A percentile compares a stretch with the other conserved stretches of the same genome.
Evolutionary conservation across 768 basidiomycete genomes (phyloP).

Genomic region (Leccinellum rugosiceps): DNA sequence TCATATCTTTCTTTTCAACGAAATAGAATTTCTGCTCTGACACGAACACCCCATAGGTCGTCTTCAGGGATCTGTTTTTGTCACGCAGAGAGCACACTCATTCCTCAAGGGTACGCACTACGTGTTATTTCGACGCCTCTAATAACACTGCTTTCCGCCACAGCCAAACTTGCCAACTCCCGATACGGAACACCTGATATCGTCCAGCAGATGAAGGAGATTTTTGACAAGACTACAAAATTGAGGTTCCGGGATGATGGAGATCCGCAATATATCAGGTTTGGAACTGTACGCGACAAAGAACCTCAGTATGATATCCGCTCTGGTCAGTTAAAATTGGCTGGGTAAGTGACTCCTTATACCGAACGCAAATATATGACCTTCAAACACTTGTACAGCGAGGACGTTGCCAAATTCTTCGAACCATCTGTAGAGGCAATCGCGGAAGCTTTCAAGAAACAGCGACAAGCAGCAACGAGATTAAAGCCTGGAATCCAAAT

Average conservation of each 20-base stretch:
- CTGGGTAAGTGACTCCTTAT: slow-evolving; percentile 27
- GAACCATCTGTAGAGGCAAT: slow-evolving; percentile 39
- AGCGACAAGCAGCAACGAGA: slow-evolving; percentile 17
- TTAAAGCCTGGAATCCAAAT: slow-evolving; percentile 23
- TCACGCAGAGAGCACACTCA: slow-evolving; percentile 28
- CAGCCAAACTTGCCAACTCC: slow-evolving; percentile 31
- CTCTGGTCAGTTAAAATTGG: slow-evolving; percentile 35
- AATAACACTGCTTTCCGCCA: not conserved
- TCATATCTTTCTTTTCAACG: not conserved
- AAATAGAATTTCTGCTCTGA: not conserved
- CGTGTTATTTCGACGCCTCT: not conserved
- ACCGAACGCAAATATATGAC: not conserved
- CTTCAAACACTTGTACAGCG: slow-evolving; percentile 13
- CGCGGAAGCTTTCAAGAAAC: slow-evolving; percentile 32
- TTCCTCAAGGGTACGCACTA: slow-evolving; percentile 26
- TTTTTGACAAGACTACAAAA: slow-evolving; percentile 37
- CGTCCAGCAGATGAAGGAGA: slow-evolving; percentile 29
- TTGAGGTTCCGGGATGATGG: slow-evolving; percentile 36
- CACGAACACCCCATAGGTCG: slow-evolving; percentile 30
- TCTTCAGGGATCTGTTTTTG: slow-evolving; percentile 37
- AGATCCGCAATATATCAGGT: slow-evolving; percentile 37
- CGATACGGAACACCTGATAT: slow-evolving; percentile 27
- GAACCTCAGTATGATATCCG: slow-evolving; percentile 34
- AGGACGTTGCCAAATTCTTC: slow-evolving; percentile 39
- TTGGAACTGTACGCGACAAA: slow-evolving; percentile 35